Evolutionary conservation across 768 basidiomycete genomes (phyloP), one percentile per base, ranked within the genome.

Genomic region (Tylopilus rubrobrunneus): DNA sequence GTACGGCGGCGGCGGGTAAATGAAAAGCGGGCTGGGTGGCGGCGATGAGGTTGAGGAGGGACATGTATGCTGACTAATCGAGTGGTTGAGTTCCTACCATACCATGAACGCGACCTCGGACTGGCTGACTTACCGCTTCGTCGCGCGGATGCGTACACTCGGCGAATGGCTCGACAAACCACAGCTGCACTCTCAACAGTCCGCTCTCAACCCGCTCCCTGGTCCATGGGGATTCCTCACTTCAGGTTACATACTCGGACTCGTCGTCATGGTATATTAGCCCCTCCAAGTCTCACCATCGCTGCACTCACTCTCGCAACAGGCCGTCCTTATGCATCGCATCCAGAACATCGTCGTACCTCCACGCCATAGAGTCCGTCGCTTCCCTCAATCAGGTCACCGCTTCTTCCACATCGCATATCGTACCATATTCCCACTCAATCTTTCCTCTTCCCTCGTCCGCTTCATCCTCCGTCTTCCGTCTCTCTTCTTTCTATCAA

Each of bases 291-390:
- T 23, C 34, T 19, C 46, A 37, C 37, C 7, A 11, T 42, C 31
- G 17, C 31, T 9, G 17, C 23, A 9, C 55, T 53, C 27, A 62
- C 52, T 1, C 31, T 0, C 23, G 5, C 5, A 48, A 15, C 60
- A 89, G 87, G 85, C 82, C 12, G 69, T 91, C 45, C 63, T 90
- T 28, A 69, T 89, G 53, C 86, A 90, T 60, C 79, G 89, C 28
- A 86, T 91, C 53, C 89, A 89, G 60, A 84, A 90, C 65, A 80
- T 88, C 41, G 83, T 89, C 43, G 81, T 87, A 0, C 89, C 89
- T 12, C 79, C 85, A 34, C 79, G 80, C 3, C 68, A 69, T 21
- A 58, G 58, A 21, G 43, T 31, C 2, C 29, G 43, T 41, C 59
- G 48, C n/a, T 21, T 59, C 8, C 9, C 49, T 54, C 67, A 68